Evolutionary conservation across 2,329 filamentous ascomycete genomes (phyloP).

Genomic region (Trichoderma breve): DNA sequence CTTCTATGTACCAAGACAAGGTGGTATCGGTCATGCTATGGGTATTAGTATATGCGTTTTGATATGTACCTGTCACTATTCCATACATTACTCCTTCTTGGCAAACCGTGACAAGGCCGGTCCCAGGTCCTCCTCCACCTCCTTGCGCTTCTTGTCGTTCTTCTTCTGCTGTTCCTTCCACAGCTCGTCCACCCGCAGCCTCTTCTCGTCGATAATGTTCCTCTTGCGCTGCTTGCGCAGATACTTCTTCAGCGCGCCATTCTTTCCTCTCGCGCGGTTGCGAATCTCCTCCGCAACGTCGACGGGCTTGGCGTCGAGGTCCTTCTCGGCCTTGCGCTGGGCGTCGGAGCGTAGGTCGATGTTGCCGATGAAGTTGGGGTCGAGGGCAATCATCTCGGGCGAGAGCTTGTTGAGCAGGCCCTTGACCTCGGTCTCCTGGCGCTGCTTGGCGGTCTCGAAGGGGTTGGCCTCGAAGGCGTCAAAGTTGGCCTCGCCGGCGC

Average conservation of each 20-base stretch:
- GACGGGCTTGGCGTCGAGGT: constrained; percentile 68
- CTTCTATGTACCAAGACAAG: neutral
- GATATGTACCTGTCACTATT: constrained; percentile 1
- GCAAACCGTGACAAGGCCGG: constrained; percentile 85
- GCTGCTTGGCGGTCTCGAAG: constrained; percentile 88
- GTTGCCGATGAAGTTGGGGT: constrained; percentile 88
- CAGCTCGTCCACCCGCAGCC: constrained; percentile 79
- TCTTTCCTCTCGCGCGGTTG: constrained; percentile 85
- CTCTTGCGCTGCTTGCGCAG: constrained; percentile 86
- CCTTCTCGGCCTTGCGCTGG: constrained; percentile 72
- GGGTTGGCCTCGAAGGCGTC: constrained; percentile 93
- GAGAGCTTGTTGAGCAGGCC: constrained; percentile 88
- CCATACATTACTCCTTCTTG: constrained; percentile 55
- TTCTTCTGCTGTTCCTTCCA: constrained; percentile 69
- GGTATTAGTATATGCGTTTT: constrained; percentile 23
- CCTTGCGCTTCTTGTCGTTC: constrained; percentile 59
- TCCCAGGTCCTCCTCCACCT: constrained; percentile 72
- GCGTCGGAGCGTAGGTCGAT: constrained; percentile 78
- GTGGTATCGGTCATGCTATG: neutral
- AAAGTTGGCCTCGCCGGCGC: constrained; percentile 95
- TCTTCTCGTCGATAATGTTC: constrained; percentile 96
- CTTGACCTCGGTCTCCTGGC: constrained; percentile 90
- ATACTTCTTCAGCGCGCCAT: constrained; percentile 82
- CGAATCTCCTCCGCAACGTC: constrained; percentile 60
- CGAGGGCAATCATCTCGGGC: constrained; percentile 93